Base-by-base conservation (phyloP, 768 basidiomycete species). In the Pleurotus ostreatus region DNA sequence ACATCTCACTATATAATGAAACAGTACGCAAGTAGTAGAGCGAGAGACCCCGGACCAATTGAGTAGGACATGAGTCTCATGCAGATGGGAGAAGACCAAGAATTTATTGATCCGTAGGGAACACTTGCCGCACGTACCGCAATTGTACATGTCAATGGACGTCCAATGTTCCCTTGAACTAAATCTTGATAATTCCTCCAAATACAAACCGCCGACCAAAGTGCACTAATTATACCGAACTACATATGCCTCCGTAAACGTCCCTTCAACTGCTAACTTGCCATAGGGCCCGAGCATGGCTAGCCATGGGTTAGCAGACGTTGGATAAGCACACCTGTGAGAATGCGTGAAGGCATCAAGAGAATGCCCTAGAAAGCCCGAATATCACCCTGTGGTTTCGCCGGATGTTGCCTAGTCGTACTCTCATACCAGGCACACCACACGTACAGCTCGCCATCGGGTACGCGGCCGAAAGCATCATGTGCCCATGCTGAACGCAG, bases 331-430 rank as follows among this genome's bases (percentile, higher is more conserved):
- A 53, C 23, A 37, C 51, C 51, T 53, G 51, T 22, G 39, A 53
- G 41, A 39, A 53, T 41, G 51, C 25, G 12, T 16, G 41, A 39
- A 40, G 39, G 48, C n/a, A 6, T 15, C 15, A 9, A n/a, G 48
- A 39, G 51, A 53, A 53, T 18, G 39, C 39, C 51, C 51, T 37
- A 39, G 51, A 53, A 53, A 16, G 39, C 39, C 51, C 51, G 51
- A 53, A 18, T 39, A 53, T 53, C 16, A 43, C 22, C 51, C 51
- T 41, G 23, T 39, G 18, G 39, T 22, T 53, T 53, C 8, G 16
- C 39, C 51, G 38, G 25, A 43, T 20, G 23, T 53, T 41, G 22
- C 51, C 51, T 53, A 43, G 51, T 34, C 30, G 30, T 30, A 30
- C 30, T 12, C 23, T 16, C 48, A 49, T 49, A 26, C 48, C n/a